Conservation (phyloP, 345 rosid genomes). For the Rhodomyrtus tomentosa region DNA sequence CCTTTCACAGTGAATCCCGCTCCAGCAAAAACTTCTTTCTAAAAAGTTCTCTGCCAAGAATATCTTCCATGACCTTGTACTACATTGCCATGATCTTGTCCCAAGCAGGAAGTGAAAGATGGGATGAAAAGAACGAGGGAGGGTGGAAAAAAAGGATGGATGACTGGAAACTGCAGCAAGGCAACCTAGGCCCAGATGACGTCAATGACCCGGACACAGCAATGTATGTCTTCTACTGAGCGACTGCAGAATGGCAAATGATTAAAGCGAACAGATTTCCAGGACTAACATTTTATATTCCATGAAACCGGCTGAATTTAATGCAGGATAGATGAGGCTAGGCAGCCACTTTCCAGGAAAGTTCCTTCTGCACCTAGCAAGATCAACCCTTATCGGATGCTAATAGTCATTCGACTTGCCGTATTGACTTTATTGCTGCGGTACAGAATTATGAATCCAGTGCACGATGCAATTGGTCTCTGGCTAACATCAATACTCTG, state of each 20-base stretch:
- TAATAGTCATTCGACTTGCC: slow-evolving; percentile 68
- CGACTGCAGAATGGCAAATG: neutral
- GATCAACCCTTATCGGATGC: slow-evolving; percentile 80
- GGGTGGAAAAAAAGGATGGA: slow-evolving; percentile 92
- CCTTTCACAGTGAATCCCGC: neutral
- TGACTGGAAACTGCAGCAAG: slow-evolving; percentile 92
- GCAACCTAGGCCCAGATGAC: slow-evolving; percentile 75
- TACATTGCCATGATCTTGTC: neutral
- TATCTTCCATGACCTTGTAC: neutral
- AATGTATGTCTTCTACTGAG: slow-evolving; percentile 18
- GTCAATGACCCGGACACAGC: slow-evolving; percentile 56
- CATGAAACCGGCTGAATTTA: neutral
- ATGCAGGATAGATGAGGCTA: slow-evolving; percentile 69
- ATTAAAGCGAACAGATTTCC: neutral
- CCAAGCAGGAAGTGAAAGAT: slow-evolving; percentile 50
- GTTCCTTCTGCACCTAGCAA: slow-evolving; percentile 86
- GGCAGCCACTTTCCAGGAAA: slow-evolving; percentile 76
- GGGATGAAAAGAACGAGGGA: slow-evolving; percentile 80
- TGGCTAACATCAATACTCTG: slow-evolving; percentile 87
- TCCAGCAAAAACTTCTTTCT: neutral
- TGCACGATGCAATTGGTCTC: slow-evolving; percentile 72
- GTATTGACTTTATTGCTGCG: slow-evolving; percentile 63
- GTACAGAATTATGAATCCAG: slow-evolving; percentile 76
- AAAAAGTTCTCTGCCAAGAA: neutral
- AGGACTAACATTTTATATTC: neutral